Evolutionary conservation across 352 stramenopile genomes (phyloP).

Genomic region (Lagenidium sp.): DNA sequence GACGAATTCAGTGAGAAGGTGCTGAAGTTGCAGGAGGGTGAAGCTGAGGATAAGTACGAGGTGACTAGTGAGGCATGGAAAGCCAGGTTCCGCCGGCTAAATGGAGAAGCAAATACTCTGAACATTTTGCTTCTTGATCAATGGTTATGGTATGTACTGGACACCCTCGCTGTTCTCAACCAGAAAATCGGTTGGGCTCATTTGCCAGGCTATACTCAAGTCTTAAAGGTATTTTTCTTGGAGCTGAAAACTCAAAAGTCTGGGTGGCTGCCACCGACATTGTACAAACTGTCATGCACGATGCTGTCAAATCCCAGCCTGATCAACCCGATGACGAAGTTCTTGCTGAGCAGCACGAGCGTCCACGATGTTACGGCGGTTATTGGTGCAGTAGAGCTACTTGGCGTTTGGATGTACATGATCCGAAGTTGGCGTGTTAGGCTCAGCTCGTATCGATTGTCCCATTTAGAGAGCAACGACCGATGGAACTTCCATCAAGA

Average conservation of each 20-base stretch:
- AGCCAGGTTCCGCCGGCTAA: slow-evolving; percentile 67
- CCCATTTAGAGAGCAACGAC: slow-evolving; percentile 85
- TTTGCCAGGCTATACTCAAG: slow-evolving; percentile 78
- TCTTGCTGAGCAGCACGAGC: slow-evolving; percentile 78
- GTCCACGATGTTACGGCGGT: slow-evolving; percentile 84
- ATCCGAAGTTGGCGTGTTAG: slow-evolving; percentile 87
- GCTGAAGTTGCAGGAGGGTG: slow-evolving; percentile 80
- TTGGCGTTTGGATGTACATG: slow-evolving; percentile 90
- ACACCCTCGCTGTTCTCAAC: slow-evolving; percentile 83
- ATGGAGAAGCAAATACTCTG: slow-evolving; percentile 76
- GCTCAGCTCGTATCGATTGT: slow-evolving; percentile 77
- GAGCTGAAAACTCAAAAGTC: slow-evolving; percentile 87
- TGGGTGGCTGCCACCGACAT: slow-evolving; percentile 70
- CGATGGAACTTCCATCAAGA: slow-evolving; percentile 89
- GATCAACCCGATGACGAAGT: slow-evolving; percentile 89
- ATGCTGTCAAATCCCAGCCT: slow-evolving; percentile 83
- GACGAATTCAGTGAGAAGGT: slow-evolving; percentile 83
- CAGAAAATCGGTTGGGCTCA: slow-evolving; percentile 86
- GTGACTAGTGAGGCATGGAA: slow-evolving; percentile 79
- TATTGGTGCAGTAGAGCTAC: slow-evolving; percentile 77
- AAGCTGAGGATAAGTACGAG: slow-evolving; percentile 87
- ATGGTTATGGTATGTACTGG: slow-evolving; percentile 86
- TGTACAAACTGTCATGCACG: slow-evolving; percentile 87
- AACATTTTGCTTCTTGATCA: slow-evolving; percentile 86
- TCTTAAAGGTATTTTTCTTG: slow-evolving; percentile 85